A percentile compares a stretch with the other conserved stretches of the same genome.
Conservation (phyloP, 352 stramenopile species). For the Vaucheria bursata region DNA sequence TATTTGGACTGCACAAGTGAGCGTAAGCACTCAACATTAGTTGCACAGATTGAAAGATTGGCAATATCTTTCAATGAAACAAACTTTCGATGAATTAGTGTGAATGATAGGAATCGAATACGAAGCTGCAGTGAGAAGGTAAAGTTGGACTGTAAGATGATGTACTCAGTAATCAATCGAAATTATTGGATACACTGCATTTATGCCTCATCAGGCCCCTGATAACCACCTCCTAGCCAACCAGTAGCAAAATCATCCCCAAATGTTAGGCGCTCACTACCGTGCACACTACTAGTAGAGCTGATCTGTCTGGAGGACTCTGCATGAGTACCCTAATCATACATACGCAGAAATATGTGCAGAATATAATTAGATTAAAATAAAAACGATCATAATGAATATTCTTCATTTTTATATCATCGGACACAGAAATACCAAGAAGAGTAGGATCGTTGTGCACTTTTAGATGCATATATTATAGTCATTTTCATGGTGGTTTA, state of each 20-base stretch:
- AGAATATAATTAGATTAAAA: background rate
- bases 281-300: background rate
- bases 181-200: too few relatives aligned
- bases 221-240: constrained; percentile 11
- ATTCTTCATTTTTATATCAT: background rate
- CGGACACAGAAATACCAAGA: background rate
- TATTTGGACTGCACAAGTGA: too few relatives aligned
- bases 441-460: background rate
- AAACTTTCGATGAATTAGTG: too few relatives aligned
- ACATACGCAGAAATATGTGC: background rate
- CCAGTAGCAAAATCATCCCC: constrained; percentile 5
- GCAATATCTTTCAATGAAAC: too few relatives aligned
- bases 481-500: background rate
- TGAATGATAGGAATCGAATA: too few relatives aligned
- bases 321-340: background rate
- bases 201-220: too few relatives aligned
- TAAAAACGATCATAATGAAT: background rate
- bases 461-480: background rate
- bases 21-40: too few relatives aligned
- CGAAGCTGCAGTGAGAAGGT: too few relatives aligned
- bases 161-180: too few relatives aligned
- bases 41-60: too few relatives aligned
- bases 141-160: too few relatives aligned
- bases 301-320: background rate
- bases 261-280: background rate